phyloP scores from a whole-genome alignment of 495 filamentous ascomycete genomes.

The Pyronema domesticum region DNA sequence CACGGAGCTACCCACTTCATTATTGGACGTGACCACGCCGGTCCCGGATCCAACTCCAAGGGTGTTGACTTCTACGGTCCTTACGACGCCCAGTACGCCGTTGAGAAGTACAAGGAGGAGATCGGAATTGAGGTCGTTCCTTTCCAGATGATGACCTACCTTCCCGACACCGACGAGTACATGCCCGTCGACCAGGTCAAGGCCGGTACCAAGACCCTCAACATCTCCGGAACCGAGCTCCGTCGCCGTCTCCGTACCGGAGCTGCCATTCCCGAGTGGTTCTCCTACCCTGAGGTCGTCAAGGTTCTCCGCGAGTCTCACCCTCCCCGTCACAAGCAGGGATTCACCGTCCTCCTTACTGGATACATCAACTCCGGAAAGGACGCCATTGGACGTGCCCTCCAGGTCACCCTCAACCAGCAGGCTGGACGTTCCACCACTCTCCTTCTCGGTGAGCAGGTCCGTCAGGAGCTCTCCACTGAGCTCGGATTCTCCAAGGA shows the following conservation, averaged over 20 bases:
- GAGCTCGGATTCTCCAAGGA: slow-evolving; percentile 89
- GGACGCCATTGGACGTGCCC: slow-evolving; percentile 82
- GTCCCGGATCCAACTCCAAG: slow-evolving; percentile 89
- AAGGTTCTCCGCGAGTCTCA: slow-evolving; percentile 87
- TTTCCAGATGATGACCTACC: slow-evolving; percentile 98
- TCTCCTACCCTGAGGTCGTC: slow-evolving; percentile 98
- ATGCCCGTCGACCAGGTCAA: slow-evolving; percentile 75
- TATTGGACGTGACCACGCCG: slow-evolving; percentile 92
- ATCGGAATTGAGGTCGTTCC: slow-evolving; percentile 96
- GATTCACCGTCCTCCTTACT: slow-evolving; percentile 95
- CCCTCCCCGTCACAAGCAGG: slow-evolving; percentile 71
- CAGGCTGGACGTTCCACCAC: slow-evolving; percentile 90
- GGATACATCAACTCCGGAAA: slow-evolving; percentile 94
- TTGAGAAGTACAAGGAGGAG: slow-evolving; percentile 91
- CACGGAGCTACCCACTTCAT: slow-evolving; percentile 99
- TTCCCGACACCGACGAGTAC: slow-evolving; percentile 94
- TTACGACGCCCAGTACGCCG: slow-evolving; percentile 93
- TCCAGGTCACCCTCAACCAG: slow-evolving; percentile 96
- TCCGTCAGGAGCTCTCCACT: slow-evolving; percentile 78
- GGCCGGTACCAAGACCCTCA: slow-evolving; percentile 68
- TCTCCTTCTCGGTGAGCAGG: slow-evolving; percentile 83
- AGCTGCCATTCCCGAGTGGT: slow-evolving; percentile 93
- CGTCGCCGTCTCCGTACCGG: slow-evolving; percentile 75
- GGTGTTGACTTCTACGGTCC: slow-evolving; percentile 95
- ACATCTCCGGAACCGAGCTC: slow-evolving; percentile 94